Conservation (phyloP, 2,329 filamentous ascomycete genomes). For the Passalora sequoiae region DNA sequence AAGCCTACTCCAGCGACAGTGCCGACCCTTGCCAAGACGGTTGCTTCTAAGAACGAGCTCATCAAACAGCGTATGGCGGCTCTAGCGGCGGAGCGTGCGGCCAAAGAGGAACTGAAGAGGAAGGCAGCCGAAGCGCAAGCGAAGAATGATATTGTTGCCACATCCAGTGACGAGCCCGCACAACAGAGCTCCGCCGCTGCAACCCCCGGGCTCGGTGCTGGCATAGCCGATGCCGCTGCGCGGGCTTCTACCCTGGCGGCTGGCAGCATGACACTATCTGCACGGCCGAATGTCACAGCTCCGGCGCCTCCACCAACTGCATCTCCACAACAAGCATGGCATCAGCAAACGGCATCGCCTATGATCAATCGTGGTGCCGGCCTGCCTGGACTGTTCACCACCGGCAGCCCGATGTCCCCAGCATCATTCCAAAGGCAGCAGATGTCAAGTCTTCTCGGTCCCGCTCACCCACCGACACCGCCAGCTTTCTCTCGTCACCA, state of each 20-base stretch:
- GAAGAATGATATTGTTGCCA: conserved; percentile 1
- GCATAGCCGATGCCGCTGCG: conserved; percentile 10
- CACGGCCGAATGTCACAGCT: background rate
- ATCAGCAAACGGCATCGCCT: conserved; percentile 9
- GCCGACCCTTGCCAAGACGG: conserved; percentile 13
- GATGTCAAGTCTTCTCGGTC: background rate
- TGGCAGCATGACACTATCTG: background rate
- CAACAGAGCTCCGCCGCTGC: background rate
- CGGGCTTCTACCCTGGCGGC: background rate
- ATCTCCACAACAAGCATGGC: background rate
- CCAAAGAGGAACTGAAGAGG: conserved; percentile 16
- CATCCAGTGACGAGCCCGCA: conserved; percentile 8
- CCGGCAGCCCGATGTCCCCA: conserved; percentile 7
- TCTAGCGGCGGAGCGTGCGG: conserved; percentile 45
- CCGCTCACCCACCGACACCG: background rate
- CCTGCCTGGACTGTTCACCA: conserved; percentile 30
- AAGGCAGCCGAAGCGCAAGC: background rate
- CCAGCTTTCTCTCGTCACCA: background rate
- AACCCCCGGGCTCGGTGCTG: conserved; percentile 15
- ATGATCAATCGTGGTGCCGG: conserved; percentile 16
- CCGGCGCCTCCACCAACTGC: background rate
- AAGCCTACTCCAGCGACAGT: no score
- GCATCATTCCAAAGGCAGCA: background rate
- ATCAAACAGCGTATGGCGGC: conserved; percentile 75
- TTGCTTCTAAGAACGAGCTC: conserved; percentile 55